Conservation (phyloP, 1,284 basidiomycete species). For the Bondarzewia mesenterica region DNA sequence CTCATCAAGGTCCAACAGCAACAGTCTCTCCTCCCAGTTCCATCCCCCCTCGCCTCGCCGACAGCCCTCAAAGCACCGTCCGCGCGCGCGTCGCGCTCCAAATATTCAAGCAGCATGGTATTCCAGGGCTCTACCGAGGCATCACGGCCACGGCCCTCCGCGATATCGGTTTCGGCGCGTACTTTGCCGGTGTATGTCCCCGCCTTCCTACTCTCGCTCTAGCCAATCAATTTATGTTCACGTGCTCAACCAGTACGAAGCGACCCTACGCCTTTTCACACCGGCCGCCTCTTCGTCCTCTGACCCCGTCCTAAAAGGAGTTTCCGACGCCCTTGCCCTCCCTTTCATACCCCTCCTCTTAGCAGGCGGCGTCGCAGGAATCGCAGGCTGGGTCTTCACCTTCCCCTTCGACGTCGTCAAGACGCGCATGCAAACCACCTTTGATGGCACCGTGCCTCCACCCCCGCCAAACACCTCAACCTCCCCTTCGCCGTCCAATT, state of each 20-base stretch:
- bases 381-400: slow-evolving; percentile 63
- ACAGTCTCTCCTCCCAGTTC: slow-evolving; percentile 31
- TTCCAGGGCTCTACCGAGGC: slow-evolving; percentile 73
- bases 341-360: slow-evolving; percentile 57
- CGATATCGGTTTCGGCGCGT: slow-evolving; percentile 76
- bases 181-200: slow-evolving; percentile 67
- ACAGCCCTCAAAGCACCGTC: slow-evolving; percentile 19
- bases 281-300: slow-evolving; percentile 15
- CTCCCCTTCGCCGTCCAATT: background rate
- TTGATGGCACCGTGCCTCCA: slow-evolving; percentile 1
- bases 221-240: background rate
- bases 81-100: slow-evolving; percentile 42
- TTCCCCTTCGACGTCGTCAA: slow-evolving; percentile 86
- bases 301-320: slow-evolving; percentile 1
- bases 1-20: slow-evolving; percentile 84
- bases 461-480: background rate
- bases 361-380: slow-evolving; percentile 75
- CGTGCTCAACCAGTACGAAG: slow-evolving; percentile 53
- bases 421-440: slow-evolving; percentile 69
- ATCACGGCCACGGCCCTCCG: slow-evolving; percentile 62
- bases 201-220: slow-evolving; percentile 8
- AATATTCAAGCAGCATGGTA: slow-evolving; percentile 48
- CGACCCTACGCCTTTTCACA: slow-evolving; percentile 53
- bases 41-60: slow-evolving; percentile 9
- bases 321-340: slow-evolving; percentile 23